phyloP scores from a whole-genome alignment of 139 green algal genomes.

The Coelastrella sp. region DNA sequence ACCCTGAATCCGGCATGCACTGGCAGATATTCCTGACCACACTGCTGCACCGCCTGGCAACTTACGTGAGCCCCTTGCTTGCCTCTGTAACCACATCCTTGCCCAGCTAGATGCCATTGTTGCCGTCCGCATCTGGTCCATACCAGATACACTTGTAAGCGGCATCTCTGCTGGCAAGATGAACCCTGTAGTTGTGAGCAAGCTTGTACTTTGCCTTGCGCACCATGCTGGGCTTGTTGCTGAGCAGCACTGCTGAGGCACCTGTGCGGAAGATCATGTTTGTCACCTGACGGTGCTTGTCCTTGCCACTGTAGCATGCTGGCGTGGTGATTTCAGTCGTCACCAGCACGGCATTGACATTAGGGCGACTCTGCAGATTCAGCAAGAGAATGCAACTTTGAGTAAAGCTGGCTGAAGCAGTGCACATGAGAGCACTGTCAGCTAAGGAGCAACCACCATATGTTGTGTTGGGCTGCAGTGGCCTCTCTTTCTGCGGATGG shows the following conservation, averaged over 20 bases:
- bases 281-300: slow-evolving; percentile 63
- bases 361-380: slow-evolving; percentile 64
- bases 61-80: slow-evolving; percentile 47
- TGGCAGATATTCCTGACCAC: too few species aligned
- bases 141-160: slow-evolving; percentile 66
- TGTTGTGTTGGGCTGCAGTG: background rate
- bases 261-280: slow-evolving; percentile 76
- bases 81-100: slow-evolving; percentile 69
- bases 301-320: slow-evolving; percentile 66
- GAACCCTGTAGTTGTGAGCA: slow-evolving; percentile 51
- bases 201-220: slow-evolving; percentile 44
- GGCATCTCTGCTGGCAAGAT: slow-evolving; percentile 45
- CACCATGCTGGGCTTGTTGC: slow-evolving; percentile 55
- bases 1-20: too few species aligned
- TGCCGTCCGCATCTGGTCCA: slow-evolving; percentile 53
- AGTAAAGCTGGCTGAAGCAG: too few species aligned
- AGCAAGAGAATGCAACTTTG: too few species aligned
- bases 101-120: slow-evolving; percentile 65
- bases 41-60: background rate
- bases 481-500: too few species aligned
- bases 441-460: background rate
- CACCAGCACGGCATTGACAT: slow-evolving; percentile 64
- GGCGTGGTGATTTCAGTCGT: slow-evolving; percentile 71
- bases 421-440: background rate
- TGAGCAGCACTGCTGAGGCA: slow-evolving; percentile 60